Evolutionary conservation across 176 grass and related monocot species (phyloP), one percentile per base, ranked within the genome.

Genomic region (Puya raimondii): DNA sequence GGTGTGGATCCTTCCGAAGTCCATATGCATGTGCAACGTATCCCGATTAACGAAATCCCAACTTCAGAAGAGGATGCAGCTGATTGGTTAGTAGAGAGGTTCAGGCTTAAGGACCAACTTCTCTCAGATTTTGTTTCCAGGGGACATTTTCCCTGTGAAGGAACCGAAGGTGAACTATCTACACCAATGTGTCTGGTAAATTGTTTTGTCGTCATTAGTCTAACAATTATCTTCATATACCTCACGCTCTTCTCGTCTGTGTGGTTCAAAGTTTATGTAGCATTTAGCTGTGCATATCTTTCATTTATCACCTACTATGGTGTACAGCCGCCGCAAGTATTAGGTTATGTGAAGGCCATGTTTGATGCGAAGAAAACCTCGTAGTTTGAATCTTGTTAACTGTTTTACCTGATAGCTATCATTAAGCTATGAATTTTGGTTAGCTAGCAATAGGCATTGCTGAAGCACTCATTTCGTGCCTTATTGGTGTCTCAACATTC

Each of bases 1-100:
- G 89, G 89, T 2, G 77, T 89, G 2, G 94, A 92, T 63, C 94
- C 94, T 72, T 84, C 86, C 0, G 89, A 99, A 82, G 89, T 93
- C 47, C 87, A 99, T 22, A 75, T 99, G 53, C 94, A 99, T 53
- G 76, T 87, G 48, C 53, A 72, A 51, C 81, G 85, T 18, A 83
- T 93, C 33, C 59, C 66, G 42, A 72, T 84, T 26, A 51, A 72
- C 0, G 69, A 87, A 72, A 93, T 97, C 64, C 94, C 89, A 11
- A 70, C 64, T 70, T 81, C 86, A 6, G 87, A 97, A 80, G 80
- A 78, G 15, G 82, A 90, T 59, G 74, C 79, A 21, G 47, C 84
- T 11, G 78, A 72, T 16, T 97, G 94, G 94, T 69, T 97, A 54
- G 68, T 70, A 3, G 79, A 84, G 80, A 80, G 89, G 63, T 93